Evolutionary conservation across 2,329 filamentous ascomycete species (phyloP).

Genomic region (Zymoseptoria brevis): DNA sequence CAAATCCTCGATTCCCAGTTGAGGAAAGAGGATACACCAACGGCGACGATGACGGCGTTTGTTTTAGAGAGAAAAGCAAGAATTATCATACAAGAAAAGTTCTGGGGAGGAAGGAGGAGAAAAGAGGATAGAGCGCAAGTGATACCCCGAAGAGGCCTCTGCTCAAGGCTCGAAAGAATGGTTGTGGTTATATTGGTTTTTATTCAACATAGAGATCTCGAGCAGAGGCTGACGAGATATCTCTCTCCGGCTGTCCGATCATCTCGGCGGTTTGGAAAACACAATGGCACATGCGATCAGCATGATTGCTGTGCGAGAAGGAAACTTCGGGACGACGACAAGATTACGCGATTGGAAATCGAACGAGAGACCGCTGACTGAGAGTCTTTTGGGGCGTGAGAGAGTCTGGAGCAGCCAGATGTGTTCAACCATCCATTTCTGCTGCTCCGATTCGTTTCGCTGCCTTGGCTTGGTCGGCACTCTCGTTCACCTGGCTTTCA

Average conservation of each 20-base stretch:
- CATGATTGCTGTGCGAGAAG: not conserved
- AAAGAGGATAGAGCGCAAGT: slow-evolving; percentile 19
- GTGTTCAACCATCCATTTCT: slow-evolving; percentile 22
- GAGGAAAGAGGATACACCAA: not conserved
- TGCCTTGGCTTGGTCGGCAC: not conserved
- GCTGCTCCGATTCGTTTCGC: not conserved
- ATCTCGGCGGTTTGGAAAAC: not conserved
- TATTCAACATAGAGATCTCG: slow-evolving; percentile 22
- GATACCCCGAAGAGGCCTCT: slow-evolving; percentile 21
- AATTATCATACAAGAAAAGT: not conserved
- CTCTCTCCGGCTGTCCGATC: not conserved
- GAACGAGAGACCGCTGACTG: not conserved
- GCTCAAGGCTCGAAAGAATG: slow-evolving; percentile 16
- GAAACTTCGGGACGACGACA: not conserved
- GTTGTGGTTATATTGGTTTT: slow-evolving; percentile 7
- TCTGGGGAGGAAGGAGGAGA: slow-evolving; percentile 4
- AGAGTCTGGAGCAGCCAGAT: slow-evolving; percentile 4
- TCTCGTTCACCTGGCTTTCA: not conserved
- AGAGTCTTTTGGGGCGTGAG: not conserved
- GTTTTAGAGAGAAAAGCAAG: slow-evolving; percentile 6
- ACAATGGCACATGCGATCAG: too few species aligned
- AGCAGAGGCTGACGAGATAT: slow-evolving; percentile 6
- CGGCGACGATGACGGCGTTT: slow-evolving; percentile 12
- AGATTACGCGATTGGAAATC: not conserved
- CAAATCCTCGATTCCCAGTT: not conserved